Conservation (phyloP, 306 rosid genomes). For the Sphenostylis stenocarpa region DNA sequence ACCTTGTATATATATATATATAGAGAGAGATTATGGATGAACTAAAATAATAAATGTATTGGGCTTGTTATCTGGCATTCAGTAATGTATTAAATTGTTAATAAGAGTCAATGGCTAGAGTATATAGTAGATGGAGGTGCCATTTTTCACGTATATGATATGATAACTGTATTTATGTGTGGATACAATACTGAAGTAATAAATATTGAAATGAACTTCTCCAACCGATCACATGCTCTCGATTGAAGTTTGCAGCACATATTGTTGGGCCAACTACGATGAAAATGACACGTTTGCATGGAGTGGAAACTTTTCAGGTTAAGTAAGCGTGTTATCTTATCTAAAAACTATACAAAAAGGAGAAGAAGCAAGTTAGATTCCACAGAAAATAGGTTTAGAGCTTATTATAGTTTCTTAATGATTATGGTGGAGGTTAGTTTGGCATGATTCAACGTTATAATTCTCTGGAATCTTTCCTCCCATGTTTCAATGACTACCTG, state of each 20-base stretch:
- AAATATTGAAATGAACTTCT: neutral
- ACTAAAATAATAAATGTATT: neutral
- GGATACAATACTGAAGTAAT: neutral
- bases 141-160: neutral
- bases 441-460: slow-evolving; percentile 1
- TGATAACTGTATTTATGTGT: neutral
- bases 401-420: neutral
- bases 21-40: neutral
- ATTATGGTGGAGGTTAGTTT: neutral
- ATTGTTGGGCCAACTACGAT: neutral
- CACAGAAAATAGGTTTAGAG: too few relatives aligned
- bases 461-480: neutral
- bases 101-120: neutral
- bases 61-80: neutral
- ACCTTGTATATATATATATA: neutral
- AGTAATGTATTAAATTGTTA: neutral
- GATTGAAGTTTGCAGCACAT: neutral
- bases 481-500: neutral
- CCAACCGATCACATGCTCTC: slow-evolving; percentile 11
- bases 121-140: neutral
- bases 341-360: neutral
- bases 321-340: slow-evolving; percentile 20
- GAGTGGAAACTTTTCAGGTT: neutral
- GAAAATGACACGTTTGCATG: slow-evolving; percentile 39
- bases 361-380: neutral